phyloP scores from a whole-genome alignment of 768 basidiomycete species.

The Dioszegia aurantiaca region DNA sequence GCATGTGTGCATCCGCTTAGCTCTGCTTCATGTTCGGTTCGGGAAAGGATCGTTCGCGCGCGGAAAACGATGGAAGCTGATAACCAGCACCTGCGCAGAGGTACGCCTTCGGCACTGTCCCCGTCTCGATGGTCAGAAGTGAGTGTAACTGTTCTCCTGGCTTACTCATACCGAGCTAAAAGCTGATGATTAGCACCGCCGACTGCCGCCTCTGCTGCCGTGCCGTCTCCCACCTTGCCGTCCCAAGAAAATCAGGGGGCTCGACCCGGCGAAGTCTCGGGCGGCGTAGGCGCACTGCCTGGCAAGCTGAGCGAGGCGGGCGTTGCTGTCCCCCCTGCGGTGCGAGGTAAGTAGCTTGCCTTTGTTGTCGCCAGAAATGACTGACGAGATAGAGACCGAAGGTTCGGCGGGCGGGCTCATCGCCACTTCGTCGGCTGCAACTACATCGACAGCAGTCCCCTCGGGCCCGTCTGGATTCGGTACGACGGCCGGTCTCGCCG shows the following conservation, averaged over 20 bases:
- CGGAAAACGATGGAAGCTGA: too few species aligned
- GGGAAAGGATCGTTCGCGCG: too few species aligned
- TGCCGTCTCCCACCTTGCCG: not conserved
- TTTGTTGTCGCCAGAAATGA: too few species aligned
- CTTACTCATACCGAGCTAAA: too few species aligned
- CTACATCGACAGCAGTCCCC: too few species aligned
- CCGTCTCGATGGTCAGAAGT: not conserved
- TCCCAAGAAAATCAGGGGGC: constrained; percentile 38
- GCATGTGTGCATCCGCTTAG: too few species aligned
- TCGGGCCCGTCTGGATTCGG: too few species aligned
- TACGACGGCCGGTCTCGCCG: not conserved
- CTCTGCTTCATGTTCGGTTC: too few species aligned
- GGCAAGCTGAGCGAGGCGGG: constrained; percentile 33
- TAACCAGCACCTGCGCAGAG: not conserved
- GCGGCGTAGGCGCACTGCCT: constrained; percentile 41
- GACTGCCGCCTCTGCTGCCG: not conserved
- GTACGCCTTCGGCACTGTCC: not conserved
- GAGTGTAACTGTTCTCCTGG: too few species aligned
- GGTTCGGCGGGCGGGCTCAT: constrained; percentile 6
- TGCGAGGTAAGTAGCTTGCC: constrained; percentile 24
- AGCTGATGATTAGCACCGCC: not conserved
- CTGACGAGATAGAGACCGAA: constrained; percentile 5
- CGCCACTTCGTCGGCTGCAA: not conserved
- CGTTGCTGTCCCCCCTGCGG: constrained; percentile 44
- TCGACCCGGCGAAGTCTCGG: constrained; percentile 32